Evolutionary conservation across 768 basidiomycete genomes (phyloP), one percentile per base, ranked within the genome.

Genomic region (Boletus patriciae): DNA sequence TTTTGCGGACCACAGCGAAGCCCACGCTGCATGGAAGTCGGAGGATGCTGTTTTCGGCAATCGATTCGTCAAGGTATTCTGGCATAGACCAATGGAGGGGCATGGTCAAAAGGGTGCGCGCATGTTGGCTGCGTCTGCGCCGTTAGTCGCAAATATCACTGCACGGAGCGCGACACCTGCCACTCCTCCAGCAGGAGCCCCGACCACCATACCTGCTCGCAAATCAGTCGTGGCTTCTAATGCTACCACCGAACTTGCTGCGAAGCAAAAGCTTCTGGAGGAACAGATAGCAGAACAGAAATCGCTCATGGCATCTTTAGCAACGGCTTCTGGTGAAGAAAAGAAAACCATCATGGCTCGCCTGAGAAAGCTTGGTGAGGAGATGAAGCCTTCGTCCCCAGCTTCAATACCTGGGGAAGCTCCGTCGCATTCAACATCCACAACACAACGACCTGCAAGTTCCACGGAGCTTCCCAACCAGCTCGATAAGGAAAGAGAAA

Each of bases 41-140:
- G 91, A 95, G 71, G 93, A 96, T 60, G 93, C 94, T n/a, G 88
- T 97, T 15, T 97, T 97, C 66, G 85, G 85, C 12, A 95, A 94
- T 64, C 84, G 95, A 48, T 97, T 97, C 70, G 94, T 97, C 62
- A 96, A 95, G 73, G 80, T 97, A 34, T 92, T 96, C 65, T 97
- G 95, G 94, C 93, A 96, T 73, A 81, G 90, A 55, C 94, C 93
- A 8, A 83, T 94, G 85, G 91, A 90, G 52, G 94, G 95, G 0
- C 90, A 94, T 64, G 94, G 94, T 9, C 85, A 84, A 59, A 79
- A 77, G 18, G 94, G 94, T 3, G 76, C 84, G 46, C 81, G 88
- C 60, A 83, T 87, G 77, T 74, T 98, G 56, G 92, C 90, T 15
- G 91, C 90, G 5, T 90, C 89, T 29, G 92, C 91, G 9, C 81